A percentile compares a stretch with the other conserved stretches of the same genome.
Conservation (phyloP, 495 filamentous ascomycete species). For the Penicillium salamii region DNA sequence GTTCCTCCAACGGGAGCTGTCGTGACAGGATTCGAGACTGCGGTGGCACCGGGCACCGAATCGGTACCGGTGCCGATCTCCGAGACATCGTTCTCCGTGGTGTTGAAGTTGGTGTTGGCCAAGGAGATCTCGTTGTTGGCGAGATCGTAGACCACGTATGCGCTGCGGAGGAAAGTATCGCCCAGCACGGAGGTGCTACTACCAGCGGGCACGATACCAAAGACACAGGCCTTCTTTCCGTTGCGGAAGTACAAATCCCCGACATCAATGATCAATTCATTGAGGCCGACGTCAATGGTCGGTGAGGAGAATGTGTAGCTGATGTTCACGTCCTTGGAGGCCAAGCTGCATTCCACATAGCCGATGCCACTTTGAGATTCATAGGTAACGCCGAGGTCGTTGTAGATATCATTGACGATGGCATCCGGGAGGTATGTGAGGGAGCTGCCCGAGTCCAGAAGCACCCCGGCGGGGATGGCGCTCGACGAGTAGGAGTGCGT, state of each 20-base stretch:
- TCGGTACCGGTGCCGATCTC: constrained; percentile 69
- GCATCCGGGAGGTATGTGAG: constrained; percentile 80
- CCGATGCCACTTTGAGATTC: constrained; percentile 48
- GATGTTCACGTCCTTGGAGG: constrained; percentile 54
- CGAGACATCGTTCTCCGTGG: constrained; percentile 56
- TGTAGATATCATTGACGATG: constrained; percentile 62
- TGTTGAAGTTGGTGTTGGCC: constrained; percentile 82
- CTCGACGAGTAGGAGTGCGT: constrained; percentile 48
- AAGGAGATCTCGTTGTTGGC: constrained; percentile 84
- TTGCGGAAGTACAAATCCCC: constrained; percentile 57
- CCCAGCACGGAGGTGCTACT: constrained; percentile 70
- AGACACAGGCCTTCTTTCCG: constrained; percentile 62
- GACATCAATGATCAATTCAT: constrained; percentile 73
- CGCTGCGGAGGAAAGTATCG: constrained; percentile 88
- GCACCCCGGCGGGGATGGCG: constrained; percentile 57
- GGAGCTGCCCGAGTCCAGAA: constrained; percentile 91
- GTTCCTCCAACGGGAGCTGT: constrained; percentile 35
- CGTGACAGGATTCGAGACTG: constrained; percentile 62
- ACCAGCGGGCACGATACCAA: constrained; percentile 73
- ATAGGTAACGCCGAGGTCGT: constrained; percentile 62
- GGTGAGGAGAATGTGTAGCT: constrained; percentile 67
- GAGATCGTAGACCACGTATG: constrained; percentile 91
- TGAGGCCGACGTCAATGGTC: constrained; percentile 68
- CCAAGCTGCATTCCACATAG: constrained; percentile 71
- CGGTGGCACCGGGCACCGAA: constrained; percentile 68